Percentiles rank a stretch among this genome's conserved stretches.
Conservation (phyloP, 768 basidiomycete genomes). For the Russula dissimulans region DNA sequence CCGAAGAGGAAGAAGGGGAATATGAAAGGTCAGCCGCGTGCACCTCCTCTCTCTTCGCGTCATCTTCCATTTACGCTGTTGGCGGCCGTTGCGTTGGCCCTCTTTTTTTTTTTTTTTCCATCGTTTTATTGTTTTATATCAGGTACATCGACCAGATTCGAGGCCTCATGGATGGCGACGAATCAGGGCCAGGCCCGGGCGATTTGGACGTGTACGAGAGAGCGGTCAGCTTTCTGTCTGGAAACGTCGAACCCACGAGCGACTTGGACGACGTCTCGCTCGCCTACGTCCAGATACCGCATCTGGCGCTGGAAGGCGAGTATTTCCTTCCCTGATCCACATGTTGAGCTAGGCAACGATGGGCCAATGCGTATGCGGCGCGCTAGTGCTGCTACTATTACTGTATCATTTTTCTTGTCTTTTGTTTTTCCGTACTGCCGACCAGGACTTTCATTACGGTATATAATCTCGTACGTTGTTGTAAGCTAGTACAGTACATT, state of each 20-base stretch:
- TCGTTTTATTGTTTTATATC: too few species aligned
- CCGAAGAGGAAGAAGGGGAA: conserved; percentile 19
- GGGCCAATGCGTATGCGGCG: too few species aligned
- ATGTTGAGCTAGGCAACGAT: background rate
- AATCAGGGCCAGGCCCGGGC: conserved; percentile 3
- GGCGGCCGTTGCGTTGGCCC: too few species aligned
- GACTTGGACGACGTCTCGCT: conserved; percentile 12
- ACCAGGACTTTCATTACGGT: too few species aligned
- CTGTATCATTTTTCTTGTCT: too few species aligned
- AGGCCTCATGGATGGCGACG: conserved; percentile 8
- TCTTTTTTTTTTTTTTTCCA: too few species aligned
- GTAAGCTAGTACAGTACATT: background rate
- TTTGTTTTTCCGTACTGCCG: too few species aligned
- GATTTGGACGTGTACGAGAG: conserved; percentile 13
- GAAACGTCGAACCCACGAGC: conserved; percentile 10
- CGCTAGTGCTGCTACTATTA: too few species aligned
- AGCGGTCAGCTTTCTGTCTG: conserved; percentile 6
- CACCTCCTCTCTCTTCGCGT: too few species aligned
- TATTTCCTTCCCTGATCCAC: background rate
- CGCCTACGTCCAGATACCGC: conserved; percentile 6
- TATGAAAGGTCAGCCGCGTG: conserved; percentile 9
- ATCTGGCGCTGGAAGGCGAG: conserved; percentile 9
- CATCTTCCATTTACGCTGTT: too few species aligned
- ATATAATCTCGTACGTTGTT: background rate
- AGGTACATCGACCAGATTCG: conserved; percentile 13